Base-by-base conservation (phyloP, 1,284 basidiomycete species). In the Tylopilus orsonianus region DNA sequence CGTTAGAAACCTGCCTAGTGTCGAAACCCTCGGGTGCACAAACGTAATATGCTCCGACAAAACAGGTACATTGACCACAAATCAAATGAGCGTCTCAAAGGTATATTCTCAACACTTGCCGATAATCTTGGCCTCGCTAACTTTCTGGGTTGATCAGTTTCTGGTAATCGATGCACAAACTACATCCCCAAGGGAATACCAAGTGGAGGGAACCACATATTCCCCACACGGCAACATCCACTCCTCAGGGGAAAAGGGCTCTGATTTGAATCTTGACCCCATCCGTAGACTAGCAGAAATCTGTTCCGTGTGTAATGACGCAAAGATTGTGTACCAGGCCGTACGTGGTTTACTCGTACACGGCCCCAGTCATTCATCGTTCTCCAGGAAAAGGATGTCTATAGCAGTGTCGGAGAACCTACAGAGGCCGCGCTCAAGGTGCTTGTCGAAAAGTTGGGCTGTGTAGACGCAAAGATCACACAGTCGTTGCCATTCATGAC, bases 41-140 rank as follows among this genome's bases (percentile, higher is more conserved):
- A 96, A 95, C 65, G 93, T 97, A 42, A 97, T 97, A 58, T 97
- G 94, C 69, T 95, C 93, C 7, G 94, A 97, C 74, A 97, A 97
- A 77, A 97, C 94, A 16, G 94, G 93, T 41, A 97, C 94, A 14
- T 68, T 97, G 57, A 97, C 94, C 5, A 97, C 93, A 13, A 97
- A 94, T 70, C 93, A 97, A 66, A 97, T 97, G 94, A 90, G 90
- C 58, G 90, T 97, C 16, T 85, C 91, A 26, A 83, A 80, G 69
- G 90, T 90, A 62, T 47, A 78, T 73, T 33, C 5, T 30, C 14
- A 18, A 12, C 38, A 4, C 26, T 16, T 14, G 10, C 39, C 20
- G 18, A 2, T 43, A 30, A 20, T 29, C 14, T 38, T 38, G 5
- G 36, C 34, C 41, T 48, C 20, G 44, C 55, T 55, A 47, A 52